Evolutionary conservation across 768 basidiomycete genomes (phyloP).

Genomic region (Trametes cubensis): DNA sequence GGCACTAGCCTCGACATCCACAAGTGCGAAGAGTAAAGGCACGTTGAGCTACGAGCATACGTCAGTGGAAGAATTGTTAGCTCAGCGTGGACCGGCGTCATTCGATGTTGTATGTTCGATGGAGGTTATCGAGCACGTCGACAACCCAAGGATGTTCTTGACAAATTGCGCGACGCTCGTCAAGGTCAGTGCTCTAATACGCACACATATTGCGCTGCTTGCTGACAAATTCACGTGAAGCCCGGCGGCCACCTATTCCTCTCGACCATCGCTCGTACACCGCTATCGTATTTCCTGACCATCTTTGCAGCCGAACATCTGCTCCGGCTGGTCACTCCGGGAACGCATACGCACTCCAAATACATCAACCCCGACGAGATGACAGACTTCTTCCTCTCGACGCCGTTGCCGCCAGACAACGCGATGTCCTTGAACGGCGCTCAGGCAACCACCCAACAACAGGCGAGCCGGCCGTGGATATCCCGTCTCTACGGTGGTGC

Average conservation of each 20-base stretch:
- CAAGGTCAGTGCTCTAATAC: constrained; percentile 58
- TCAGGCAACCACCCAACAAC: not conserved
- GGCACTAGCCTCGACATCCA: constrained; percentile 41
- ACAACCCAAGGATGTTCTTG: constrained; percentile 86
- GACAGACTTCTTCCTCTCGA: constrained; percentile 69
- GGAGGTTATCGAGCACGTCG: constrained; percentile 98
- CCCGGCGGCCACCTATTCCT: constrained; percentile 96
- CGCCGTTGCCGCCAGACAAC: constrained; percentile 27
- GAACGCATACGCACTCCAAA: constrained; percentile 92
- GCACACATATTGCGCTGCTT: no score
- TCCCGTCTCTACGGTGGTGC: constrained; percentile 49
- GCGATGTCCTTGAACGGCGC: not conserved
- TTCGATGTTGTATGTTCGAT: constrained; percentile 96
- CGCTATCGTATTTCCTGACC: constrained; percentile 68
- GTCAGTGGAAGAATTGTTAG: constrained; percentile 73
- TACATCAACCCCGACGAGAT: constrained; percentile 89
- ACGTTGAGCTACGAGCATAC: constrained; percentile 68
- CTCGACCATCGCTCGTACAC: constrained; percentile 90
- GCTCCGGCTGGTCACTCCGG: constrained; percentile 75
- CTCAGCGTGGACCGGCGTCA: constrained; percentile 50
- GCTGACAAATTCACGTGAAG: constrained; percentile 41
- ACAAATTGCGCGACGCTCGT: constrained; percentile 79
- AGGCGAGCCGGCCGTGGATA: constrained; percentile 55
- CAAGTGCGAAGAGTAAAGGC: constrained; percentile 18
- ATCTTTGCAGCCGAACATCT: constrained; percentile 82